phyloP scores from a whole-genome alignment of 2,329 filamentous ascomycete species.

The Xylariaceae sp. region DNA sequence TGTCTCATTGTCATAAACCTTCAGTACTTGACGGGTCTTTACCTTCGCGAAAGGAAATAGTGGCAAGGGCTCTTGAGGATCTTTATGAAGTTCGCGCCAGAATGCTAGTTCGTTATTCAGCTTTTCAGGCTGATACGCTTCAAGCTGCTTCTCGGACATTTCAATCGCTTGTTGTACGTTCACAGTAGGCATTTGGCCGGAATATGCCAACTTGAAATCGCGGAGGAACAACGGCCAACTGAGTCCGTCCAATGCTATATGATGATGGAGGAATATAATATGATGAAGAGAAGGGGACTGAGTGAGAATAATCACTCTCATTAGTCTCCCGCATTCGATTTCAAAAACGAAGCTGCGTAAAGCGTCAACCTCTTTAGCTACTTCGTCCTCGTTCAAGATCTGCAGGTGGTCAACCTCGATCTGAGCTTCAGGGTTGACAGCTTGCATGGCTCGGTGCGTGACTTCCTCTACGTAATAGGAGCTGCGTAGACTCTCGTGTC shows the following conservation, averaged over 20 bases:
- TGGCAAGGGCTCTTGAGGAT: not conserved
- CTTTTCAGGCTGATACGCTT: too few relatives aligned
- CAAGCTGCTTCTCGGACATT: not conserved
- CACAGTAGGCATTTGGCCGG: not conserved
- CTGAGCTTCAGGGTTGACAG: not conserved
- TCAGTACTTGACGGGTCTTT: not conserved
- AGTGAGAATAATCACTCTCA: not conserved
- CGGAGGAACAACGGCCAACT: not conserved
- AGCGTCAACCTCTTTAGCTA: not conserved
- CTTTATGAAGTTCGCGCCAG: not conserved
- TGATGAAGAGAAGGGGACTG: not conserved
- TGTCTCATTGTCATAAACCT: not conserved
- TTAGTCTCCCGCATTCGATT: not conserved
- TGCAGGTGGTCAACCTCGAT: not conserved
- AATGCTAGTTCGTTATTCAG: not conserved
- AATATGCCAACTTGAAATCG: not conserved
- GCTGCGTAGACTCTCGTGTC: slow-evolving; percentile 11
- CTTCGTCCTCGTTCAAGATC: not conserved
- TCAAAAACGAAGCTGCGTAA: not conserved
- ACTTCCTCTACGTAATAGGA: not conserved
- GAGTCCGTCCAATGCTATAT: slow-evolving; percentile 9
- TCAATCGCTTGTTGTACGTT: slow-evolving; percentile 2
- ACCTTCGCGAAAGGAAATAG: slow-evolving; percentile 6
- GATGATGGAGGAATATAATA: slow-evolving; percentile 10
- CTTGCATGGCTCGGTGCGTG: not conserved